Conservation (phyloP, 371 early-diverging fungal genomes). For the Mortierella sp. region DNA sequence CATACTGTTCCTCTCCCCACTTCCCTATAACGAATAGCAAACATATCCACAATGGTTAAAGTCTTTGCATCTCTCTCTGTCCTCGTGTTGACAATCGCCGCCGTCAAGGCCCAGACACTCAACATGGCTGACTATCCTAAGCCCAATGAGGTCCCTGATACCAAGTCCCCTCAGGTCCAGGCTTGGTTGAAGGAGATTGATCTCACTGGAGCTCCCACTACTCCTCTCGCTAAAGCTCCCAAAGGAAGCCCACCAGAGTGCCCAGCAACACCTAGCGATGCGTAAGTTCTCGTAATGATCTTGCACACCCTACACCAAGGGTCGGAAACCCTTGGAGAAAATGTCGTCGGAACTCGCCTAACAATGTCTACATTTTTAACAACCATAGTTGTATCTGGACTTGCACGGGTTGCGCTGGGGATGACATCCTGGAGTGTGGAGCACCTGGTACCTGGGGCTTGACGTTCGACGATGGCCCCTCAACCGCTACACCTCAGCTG, state of each 20-base stretch:
- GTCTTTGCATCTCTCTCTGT: conserved; percentile 24
- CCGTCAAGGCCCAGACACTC: conserved; percentile 42
- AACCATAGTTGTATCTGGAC: conserved; percentile 32
- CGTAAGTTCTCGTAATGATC: conserved; percentile 15
- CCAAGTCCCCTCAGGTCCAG: conserved; percentile 28
- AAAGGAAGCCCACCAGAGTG: conserved; percentile 41
- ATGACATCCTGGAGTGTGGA: conserved; percentile 40
- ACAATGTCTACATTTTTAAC: background rate
- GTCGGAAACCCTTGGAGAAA: background rate
- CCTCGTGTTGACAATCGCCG: conserved; percentile 32
- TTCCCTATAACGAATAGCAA: conserved; percentile 37
- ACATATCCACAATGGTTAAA: conserved; percentile 32
- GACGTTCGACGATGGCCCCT: conserved; percentile 75
- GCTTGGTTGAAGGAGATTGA: conserved; percentile 53
- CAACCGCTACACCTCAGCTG: conserved; percentile 57
- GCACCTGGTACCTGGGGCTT: conserved; percentile 62
- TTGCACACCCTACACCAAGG: background rate
- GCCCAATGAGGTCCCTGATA: conserved; percentile 26
- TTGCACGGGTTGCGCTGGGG: conserved; percentile 31
- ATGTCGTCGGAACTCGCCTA: background rate
- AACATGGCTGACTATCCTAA: conserved; percentile 31
- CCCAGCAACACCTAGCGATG: conserved; percentile 15
- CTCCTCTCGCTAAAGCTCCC: conserved; percentile 11
- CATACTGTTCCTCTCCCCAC: conserved; percentile 20
- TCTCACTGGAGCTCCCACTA: conserved; percentile 33